Base-by-base conservation (phyloP, 2,329 filamentous ascomycete species). In the Colletotrichum aenigma region DNA sequence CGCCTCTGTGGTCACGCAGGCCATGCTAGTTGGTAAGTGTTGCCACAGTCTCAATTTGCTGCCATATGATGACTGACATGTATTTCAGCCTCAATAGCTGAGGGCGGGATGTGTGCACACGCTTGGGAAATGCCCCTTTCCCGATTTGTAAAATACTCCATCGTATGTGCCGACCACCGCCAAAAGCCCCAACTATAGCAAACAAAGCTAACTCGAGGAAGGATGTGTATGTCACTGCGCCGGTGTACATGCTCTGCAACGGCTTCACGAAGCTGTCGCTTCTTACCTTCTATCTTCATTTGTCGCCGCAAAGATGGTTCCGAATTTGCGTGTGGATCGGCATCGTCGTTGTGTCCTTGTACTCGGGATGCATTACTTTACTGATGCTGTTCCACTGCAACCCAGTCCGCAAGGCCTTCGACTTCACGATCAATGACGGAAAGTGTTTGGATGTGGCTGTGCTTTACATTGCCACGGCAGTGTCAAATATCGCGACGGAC, bases 381-480 rank as follows among this genome's bases (percentile, higher is more conserved):
- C 72, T 83, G 4, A 79, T 85, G 28, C 67, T 85, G 24, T 85
- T 87, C 48, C 82, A 84, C 3, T 87, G 86, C 77, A 77, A 75
- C 0, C 86, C 86, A 0, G 74, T 86, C 15, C 76, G 77, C 6
- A 81, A 78, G 18, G 79, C 79, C 5, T 87, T 82, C 79, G 80
- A 85, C 30, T 66, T 81, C 1, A 78, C 70, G 1, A 77, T 83
- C 7, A 77, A 74, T 38, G 81, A 58, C 74, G 87, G 76, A 75
- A 80, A 58, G 26, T 90, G 88, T 70, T 82, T 90, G 58, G 81
- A 88, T 65, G 83, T 85, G n/a, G 84, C 87, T 15, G 81, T 84
- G 2, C 85, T 90, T 28, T 89, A 89, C 78, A 85, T 90, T 24
- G 83, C 85, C 34, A 89, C 88, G 9, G 87, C 87, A 0, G 85